Evolutionary conservation across 2,329 filamentous ascomycete species (phyloP).

Genomic region (Aureobasidium pullulans): DNA sequence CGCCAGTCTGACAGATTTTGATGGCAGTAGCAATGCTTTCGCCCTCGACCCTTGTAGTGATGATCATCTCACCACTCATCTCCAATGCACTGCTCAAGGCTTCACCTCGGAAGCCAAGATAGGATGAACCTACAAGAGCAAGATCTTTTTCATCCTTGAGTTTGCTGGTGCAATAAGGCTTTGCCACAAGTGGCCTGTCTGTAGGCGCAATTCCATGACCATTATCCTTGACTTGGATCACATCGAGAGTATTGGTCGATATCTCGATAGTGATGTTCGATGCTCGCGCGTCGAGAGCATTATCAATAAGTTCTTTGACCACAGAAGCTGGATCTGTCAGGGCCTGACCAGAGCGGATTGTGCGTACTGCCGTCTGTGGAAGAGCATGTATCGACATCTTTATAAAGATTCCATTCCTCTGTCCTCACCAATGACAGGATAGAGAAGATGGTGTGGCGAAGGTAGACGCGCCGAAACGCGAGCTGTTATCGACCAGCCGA

Average conservation of each 20-base stretch:
- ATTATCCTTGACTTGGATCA: constrained; percentile 64
- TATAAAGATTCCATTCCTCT: neutral
- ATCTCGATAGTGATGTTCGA: constrained; percentile 59
- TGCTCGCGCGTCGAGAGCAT: constrained; percentile 65
- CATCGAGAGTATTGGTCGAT: constrained; percentile 59
- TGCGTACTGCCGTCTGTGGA: constrained; percentile 38
- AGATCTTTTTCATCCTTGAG: constrained; percentile 58
- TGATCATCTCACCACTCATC: constrained; percentile 47
- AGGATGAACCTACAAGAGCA: constrained; percentile 46
- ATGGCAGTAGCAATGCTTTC: constrained; percentile 52
- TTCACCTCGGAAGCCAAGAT: constrained; percentile 70
- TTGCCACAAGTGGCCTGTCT: constrained; percentile 57
- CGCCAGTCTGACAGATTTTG: constrained; percentile 45
- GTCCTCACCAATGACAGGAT: neutral
- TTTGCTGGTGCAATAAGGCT: constrained; percentile 67
- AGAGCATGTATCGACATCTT: constrained; percentile 36
- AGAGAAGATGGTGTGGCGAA: neutral
- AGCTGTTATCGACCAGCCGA: neutral
- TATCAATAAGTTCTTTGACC: constrained; percentile 72
- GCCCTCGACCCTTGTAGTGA: constrained; percentile 57
- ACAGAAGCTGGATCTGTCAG: constrained; percentile 54
- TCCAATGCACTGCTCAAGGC: constrained; percentile 60
- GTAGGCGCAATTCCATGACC: constrained; percentile 60
- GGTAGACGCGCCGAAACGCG: constrained; percentile 1
- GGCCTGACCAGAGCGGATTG: constrained; percentile 54